Conservation (phyloP, 331 rosid genomes). For the Acacia pycnantha region DNA sequence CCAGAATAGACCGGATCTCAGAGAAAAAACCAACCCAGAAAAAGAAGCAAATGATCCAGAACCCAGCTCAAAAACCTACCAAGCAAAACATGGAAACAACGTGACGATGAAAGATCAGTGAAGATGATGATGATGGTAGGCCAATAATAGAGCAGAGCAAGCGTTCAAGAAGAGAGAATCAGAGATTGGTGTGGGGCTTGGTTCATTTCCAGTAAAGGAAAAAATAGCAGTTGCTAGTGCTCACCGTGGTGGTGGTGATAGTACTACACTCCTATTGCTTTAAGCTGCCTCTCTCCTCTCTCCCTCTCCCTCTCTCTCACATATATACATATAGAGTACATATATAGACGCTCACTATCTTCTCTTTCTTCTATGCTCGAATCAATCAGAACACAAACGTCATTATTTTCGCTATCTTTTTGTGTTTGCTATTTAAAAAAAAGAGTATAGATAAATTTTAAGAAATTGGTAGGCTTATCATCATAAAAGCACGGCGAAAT, state of each 20-base stretch:
- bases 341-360: background rate
- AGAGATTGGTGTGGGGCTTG: constrained; percentile 9
- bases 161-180: background rate
- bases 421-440: too few relatives aligned
- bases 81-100: constrained; percentile 11
- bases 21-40: background rate
- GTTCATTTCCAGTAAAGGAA: background rate
- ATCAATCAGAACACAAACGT: constrained; percentile 28
- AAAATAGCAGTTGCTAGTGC: constrained; percentile 22
- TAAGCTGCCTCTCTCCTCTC: background rate
- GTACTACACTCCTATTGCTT: background rate
- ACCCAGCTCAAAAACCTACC: constrained; percentile 20
- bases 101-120: constrained; percentile 31
- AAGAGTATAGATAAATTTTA: too few relatives aligned
- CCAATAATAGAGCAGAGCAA: constrained; percentile 12
- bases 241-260: background rate
- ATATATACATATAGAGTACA: background rate
- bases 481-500: too few relatives aligned
- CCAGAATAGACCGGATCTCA: constrained; percentile 37
- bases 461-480: too few relatives aligned
- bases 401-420: constrained; percentile 17
- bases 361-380: constrained; percentile 1
- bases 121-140: constrained; percentile 30
- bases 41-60: background rate
- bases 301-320: background rate